phyloP scores from a whole-genome alignment of 2,329 filamentous ascomycete species.

The Lasiodiplodia sp. region DNA sequence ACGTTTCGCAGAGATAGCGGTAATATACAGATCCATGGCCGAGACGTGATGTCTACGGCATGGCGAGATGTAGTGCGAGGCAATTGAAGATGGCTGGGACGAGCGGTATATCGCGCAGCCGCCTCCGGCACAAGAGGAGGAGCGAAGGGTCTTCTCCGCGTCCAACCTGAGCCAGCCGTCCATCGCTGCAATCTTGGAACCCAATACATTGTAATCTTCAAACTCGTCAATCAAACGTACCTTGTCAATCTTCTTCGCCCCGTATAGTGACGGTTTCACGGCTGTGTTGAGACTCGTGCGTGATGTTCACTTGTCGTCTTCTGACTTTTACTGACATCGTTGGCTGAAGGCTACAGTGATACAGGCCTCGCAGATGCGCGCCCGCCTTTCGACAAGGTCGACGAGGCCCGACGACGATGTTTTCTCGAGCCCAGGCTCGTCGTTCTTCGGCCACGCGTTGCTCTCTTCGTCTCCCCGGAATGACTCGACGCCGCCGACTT shows the following conservation, averaged over 20 bases:
- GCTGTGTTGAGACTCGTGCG: background rate
- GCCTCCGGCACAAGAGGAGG: background rate
- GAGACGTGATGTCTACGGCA: background rate
- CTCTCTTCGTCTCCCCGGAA: background rate
- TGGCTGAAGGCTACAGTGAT: background rate
- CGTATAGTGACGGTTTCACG: background rate
- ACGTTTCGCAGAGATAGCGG: slow-evolving; percentile 24
- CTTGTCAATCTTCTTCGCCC: background rate
- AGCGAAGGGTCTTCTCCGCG: background rate
- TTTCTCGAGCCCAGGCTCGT: slow-evolving; percentile 1
- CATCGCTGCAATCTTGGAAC: background rate
- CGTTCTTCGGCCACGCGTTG: background rate
- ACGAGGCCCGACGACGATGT: slow-evolving; percentile 3
- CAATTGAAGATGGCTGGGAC: slow-evolving; percentile 16
- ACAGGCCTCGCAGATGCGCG: slow-evolving; percentile 2
- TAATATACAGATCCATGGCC: background rate
- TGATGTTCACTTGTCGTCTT: background rate
- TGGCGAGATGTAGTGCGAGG: background rate
- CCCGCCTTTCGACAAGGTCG: background rate
- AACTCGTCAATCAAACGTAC: background rate
- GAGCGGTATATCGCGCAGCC: slow-evolving; percentile 8
- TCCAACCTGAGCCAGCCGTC: background rate
- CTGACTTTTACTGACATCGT: background rate
- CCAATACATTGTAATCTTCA: background rate
- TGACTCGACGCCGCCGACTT: slow-evolving; percentile 10